phyloP scores from a whole-genome alignment of 108 stramenopile genomes.

The Nitzschia sp. region DNA sequence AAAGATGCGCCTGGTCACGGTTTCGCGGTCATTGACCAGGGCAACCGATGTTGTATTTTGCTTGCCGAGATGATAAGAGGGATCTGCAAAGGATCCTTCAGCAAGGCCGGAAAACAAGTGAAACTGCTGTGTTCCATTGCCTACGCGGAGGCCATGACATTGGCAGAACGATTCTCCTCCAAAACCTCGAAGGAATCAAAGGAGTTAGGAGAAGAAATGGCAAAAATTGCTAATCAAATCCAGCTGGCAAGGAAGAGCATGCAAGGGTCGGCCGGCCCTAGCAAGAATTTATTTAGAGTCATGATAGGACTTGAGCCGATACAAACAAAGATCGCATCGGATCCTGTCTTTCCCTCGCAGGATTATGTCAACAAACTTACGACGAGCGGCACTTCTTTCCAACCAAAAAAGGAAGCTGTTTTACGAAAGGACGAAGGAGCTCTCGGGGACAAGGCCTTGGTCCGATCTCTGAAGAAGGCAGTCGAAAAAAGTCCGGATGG shows the following conservation, averaged over 20 bases:
- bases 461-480: conserved; percentile 27
- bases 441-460: conserved; percentile 34
- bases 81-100: conserved; percentile 38
- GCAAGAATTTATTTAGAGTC: conserved; percentile 39
- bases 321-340: conserved; percentile 6
- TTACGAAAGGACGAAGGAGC: conserved; percentile 23
- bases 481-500: conserved; percentile 19
- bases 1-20: conserved; percentile 27
- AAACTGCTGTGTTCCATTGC: conserved; percentile 16
- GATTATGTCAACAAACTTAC: not conserved
- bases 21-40: conserved; percentile 66
- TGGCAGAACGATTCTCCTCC: conserved; percentile 27
- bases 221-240: conserved; percentile 31
- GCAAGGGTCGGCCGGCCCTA: conserved; percentile 9
- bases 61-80: conserved; percentile 69
- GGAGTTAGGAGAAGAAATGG: conserved; percentile 1
- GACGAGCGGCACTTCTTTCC: not conserved
- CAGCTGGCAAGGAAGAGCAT: conserved; percentile 8
- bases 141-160: conserved; percentile 47
- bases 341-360: conserved; percentile 18
- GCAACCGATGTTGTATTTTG: conserved; percentile 52
- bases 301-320: conserved; percentile 28
- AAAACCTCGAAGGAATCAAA: conserved; percentile 6
- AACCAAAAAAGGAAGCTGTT: not conserved
- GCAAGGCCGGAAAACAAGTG: conserved; percentile 26